Conservation (phyloP, 106 monocot species). For the Acanthochlamys bracteata region DNA sequence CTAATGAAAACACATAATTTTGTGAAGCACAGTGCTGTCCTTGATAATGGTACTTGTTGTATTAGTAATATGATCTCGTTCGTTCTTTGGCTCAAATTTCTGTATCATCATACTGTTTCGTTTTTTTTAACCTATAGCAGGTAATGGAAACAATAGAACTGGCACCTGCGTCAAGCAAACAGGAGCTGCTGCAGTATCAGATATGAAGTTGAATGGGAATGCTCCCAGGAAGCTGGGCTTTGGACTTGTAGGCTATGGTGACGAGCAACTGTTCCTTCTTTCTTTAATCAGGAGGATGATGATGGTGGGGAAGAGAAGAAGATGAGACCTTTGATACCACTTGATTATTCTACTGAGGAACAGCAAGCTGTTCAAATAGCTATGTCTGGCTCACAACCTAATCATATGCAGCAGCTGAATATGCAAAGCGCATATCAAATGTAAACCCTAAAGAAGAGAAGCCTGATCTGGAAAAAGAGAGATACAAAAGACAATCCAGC, state of each 20-base stretch:
- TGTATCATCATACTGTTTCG: background rate
- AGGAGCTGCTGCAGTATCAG: slow-evolving; percentile 19
- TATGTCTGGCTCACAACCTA: slow-evolving; percentile 32
- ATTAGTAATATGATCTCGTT: background rate
- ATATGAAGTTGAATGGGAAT: slow-evolving; percentile 55
- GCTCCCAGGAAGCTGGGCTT: slow-evolving; percentile 70
- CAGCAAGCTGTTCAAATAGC: slow-evolving; percentile 54
- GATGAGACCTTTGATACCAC: slow-evolving; percentile 94
- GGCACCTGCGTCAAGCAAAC: slow-evolving; percentile 21
- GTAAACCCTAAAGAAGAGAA: slow-evolving; percentile 65
- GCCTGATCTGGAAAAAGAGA: slow-evolving; percentile 45
- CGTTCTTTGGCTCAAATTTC: background rate
- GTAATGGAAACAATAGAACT: slow-evolving; percentile 29
- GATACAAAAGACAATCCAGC: slow-evolving; percentile 37
- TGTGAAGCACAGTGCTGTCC: slow-evolving; percentile 7
- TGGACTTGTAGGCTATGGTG: slow-evolving; percentile 75
- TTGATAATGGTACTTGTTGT: slow-evolving; percentile 16
- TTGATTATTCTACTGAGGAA: slow-evolving; percentile 93
- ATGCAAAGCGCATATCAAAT: slow-evolving; percentile 73
- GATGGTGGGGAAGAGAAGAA: slow-evolving; percentile 81
- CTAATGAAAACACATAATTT: slow-evolving; percentile 12
- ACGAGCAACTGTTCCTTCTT: slow-evolving; percentile 66
- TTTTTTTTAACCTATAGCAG: slow-evolving; percentile 18
- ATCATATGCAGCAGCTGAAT: slow-evolving; percentile 85
- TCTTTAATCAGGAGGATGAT: slow-evolving; percentile 86